Base-by-base conservation (phyloP, 177 flowering plant species). In the Vitis hybrid region DNA sequence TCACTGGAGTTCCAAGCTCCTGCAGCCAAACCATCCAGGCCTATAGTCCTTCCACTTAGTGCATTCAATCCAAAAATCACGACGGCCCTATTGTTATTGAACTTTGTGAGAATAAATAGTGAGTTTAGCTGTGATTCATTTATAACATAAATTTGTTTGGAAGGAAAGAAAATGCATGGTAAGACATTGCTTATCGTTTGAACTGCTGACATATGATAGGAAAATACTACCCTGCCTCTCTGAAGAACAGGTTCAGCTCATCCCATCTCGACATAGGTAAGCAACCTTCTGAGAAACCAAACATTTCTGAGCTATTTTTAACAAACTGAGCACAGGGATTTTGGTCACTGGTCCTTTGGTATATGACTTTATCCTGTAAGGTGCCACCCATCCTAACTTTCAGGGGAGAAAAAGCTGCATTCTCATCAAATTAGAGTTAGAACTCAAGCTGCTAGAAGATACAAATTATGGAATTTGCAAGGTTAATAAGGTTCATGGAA, bases 11-110 rank as follows among this genome's bases (percentile, higher is more conserved):
- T 66, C 85, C 86, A 84, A 49, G 74, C 62, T 51, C 85, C 85
- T 0, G 55, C n/a, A 0, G 81, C 78, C 16, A 72, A 53, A 60
- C 80, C 76, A 60, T 78, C 74, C 9, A 68, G 16, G 5, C 57
- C 48, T n/a, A 77, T 74, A 1, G 57, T 70, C 67, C 71, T 79
- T 8, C 85, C 83, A 5, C 9, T 69, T 9, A 84, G 75, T 12
- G 85, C 86, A 72, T 84, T 84, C 53, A 84, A 60, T 15, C 85
- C 86, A 63, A 84, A 84, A 53, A 69, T 72, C 10, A 76, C 74
- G 6, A 53, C 60, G 19, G 82, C 83, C 64, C 86, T 81, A 73
- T 18, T 13, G 1, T 39, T 4, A 52, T 11, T 33, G 11, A 31
- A 26, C 10, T 11, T 51, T 15, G 16, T 53, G n/a, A 53, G 56